Conservation (phyloP, 768 basidiomycete species). For the Russula griseocarnosa region DNA sequence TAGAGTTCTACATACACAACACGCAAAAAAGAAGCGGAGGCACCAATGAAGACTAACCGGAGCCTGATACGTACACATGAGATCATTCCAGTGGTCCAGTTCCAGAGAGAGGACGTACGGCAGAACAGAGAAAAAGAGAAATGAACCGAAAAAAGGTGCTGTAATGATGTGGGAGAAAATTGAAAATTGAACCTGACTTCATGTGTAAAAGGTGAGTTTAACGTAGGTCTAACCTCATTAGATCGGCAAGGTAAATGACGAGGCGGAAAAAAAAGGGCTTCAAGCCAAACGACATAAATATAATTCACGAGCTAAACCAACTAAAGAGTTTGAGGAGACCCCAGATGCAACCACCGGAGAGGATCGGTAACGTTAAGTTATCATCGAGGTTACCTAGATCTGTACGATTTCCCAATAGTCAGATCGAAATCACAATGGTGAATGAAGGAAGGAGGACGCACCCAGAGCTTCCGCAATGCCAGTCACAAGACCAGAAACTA, state of each 20-base stretch:
- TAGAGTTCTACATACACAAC: conserved; percentile 11
- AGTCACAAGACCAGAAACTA: conserved; percentile 71
- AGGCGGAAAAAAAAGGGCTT: background rate
- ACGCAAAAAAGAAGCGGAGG: background rate
- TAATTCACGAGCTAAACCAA: conserved; percentile 33
- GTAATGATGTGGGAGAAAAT: background rate
- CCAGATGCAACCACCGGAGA: conserved; percentile 73
- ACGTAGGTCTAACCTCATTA: conserved; percentile 15
- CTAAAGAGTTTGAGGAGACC: conserved; percentile 45
- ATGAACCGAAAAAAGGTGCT: background rate
- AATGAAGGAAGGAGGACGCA: conserved; percentile 38
- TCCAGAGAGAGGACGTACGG: conserved; percentile 3
- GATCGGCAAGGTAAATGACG: background rate
- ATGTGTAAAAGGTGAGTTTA: conserved; percentile 4
- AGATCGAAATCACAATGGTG: background rate
- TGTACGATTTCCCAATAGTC: conserved; percentile 33
- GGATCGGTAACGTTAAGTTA: conserved; percentile 84
- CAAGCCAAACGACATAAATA: background rate
- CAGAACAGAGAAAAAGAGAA: background rate
- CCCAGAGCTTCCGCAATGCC: conserved; percentile 89
- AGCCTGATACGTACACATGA: conserved; percentile 15
- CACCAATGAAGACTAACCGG: background rate
- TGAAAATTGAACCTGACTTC: conserved; percentile 1
- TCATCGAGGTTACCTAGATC: conserved; percentile 85
- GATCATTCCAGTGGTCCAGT: conserved; percentile 17